Evolutionary conservation across 2,329 filamentous ascomycete genomes (phyloP).

Genomic region (Macrophomina pseudophaseolina): DNA sequence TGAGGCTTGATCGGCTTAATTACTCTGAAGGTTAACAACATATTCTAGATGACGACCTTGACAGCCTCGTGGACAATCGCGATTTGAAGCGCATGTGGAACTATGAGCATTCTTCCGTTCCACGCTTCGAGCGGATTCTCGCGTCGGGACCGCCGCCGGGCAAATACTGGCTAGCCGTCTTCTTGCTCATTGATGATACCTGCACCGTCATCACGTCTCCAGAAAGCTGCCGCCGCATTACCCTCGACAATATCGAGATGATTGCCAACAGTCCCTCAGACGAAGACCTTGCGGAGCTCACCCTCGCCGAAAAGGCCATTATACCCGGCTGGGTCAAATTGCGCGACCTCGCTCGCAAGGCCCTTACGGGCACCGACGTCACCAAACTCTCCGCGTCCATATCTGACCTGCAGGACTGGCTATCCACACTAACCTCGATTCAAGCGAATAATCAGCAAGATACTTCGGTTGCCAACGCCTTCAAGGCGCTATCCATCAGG

Average conservation of each 20-base stretch:
- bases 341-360: conserved; percentile 18
- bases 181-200: conserved; percentile 24
- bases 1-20: no score
- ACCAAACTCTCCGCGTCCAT: background rate
- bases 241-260: conserved; percentile 5
- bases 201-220: conserved; percentile 17
- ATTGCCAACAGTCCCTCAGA: conserved; percentile 13
- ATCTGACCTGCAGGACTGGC: conserved; percentile 7
- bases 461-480: background rate
- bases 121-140: conserved; percentile 3
- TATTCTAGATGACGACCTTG: conserved; percentile 17
- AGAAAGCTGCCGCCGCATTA: conserved; percentile 11
- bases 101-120: conserved; percentile 19
- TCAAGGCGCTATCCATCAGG: conserved; percentile 2
- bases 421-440: background rate
- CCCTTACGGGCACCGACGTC: conserved; percentile 10
- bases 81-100: conserved; percentile 24
- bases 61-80: conserved; percentile 18
- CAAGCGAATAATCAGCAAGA: background rate
- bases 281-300: conserved; percentile 20
- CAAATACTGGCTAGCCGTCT: conserved; percentile 21
- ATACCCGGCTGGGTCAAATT: conserved; percentile 25
- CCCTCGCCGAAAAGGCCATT: conserved; percentile 11
- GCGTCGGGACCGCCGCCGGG: conserved; percentile 10
- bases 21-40: background rate